phyloP scores from a whole-genome alignment of 2,329 filamentous ascomycete genomes.

The Xylariomycetidae sp. region DNA sequence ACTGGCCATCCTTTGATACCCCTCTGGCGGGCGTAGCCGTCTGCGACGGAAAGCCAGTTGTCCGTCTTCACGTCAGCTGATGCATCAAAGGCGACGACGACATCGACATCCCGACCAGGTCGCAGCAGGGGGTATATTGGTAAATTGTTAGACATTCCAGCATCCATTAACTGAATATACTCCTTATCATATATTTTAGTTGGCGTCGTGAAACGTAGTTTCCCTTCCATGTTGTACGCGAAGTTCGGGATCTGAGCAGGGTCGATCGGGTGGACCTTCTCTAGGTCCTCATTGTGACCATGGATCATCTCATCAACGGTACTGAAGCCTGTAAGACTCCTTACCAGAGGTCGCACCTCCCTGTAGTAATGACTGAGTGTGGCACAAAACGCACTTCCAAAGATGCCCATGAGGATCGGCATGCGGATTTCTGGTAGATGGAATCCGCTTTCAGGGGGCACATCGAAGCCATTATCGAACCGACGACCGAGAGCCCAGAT shows the following conservation, averaged over 20 bases:
- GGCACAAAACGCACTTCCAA: conserved; percentile 93
- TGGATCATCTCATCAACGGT: conserved; percentile 79
- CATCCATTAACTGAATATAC: conserved; percentile 87
- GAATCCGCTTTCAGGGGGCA: conserved; percentile 59
- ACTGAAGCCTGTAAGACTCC: conserved; percentile 67
- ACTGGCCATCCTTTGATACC: conserved; percentile 93
- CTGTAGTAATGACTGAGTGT: conserved; percentile 95
- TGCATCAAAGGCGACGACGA: conserved; percentile 89
- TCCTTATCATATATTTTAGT: conserved; percentile 65
- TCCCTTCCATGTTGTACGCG: conserved; percentile 71
- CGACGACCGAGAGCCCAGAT: conserved; percentile 87
- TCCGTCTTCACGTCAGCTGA: conserved; percentile 90
- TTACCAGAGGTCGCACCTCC: conserved; percentile 80
- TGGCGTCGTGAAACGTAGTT: conserved; percentile 72
- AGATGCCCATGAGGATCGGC: conserved; percentile 86
- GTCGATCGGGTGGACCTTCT: conserved; percentile 91
- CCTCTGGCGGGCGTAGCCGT: conserved; percentile 86
- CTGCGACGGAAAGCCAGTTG: conserved; percentile 92
- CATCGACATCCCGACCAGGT: conserved; percentile 81
- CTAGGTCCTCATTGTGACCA: conserved; percentile 75
- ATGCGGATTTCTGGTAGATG: conserved; percentile 80
- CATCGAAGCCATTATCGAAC: conserved; percentile 68
- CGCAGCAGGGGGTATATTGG: conserved; percentile 92
- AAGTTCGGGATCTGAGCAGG: conserved; percentile 90
- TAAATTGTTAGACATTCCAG: conserved; percentile 97